These are phyloP conservation scores for Ceratocystis lukuohia DNA, from an alignment of 2,329 filamentous ascomycete genomes.

Conservation along the genomic window DNA sequence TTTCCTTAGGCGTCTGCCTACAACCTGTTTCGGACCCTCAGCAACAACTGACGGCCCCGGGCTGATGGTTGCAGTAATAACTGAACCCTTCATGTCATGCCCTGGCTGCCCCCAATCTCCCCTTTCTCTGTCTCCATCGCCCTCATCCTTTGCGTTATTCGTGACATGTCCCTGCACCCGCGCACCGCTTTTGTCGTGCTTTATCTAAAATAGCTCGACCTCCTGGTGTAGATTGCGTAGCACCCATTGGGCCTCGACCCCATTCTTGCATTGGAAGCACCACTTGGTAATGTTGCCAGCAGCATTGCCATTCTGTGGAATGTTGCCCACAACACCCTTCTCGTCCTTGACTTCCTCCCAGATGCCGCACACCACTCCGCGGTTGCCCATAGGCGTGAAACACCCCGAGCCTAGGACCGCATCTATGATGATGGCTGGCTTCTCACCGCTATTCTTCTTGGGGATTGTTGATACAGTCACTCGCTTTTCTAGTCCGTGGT, in stretches of 20 bases:
- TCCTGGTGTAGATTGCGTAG: constrained; percentile 44
- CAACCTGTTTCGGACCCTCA: background rate
- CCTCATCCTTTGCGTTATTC: background rate
- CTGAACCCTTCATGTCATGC: background rate
- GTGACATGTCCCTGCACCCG: background rate
- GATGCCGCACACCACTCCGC: constrained; percentile 78
- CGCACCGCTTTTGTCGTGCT: background rate
- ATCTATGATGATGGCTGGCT: constrained; percentile 58
- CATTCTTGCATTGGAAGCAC: constrained; percentile 47
- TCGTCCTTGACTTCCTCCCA: constrained; percentile 64
- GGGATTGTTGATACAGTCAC: constrained; percentile 65
- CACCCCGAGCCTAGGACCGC: constrained; percentile 72
- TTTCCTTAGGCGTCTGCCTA: background rate
- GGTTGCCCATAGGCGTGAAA: constrained; percentile 70
- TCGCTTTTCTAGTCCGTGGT: constrained; percentile 66
- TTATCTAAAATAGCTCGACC: constrained; percentile 26
- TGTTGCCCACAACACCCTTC: constrained; percentile 41
- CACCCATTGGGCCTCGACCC: constrained; percentile 42
- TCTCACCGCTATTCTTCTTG: constrained; percentile 38
- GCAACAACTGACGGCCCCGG: background rate
- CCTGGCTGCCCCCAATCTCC: background rate
- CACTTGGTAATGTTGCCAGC: constrained; percentile 47
- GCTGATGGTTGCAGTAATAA: background rate
- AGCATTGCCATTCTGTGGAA: constrained; percentile 38
- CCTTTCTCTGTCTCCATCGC: background rate